A percentile compares a stretch with the other conserved stretches of the same genome.
These are phyloP conservation scores for Fonsecaea pedrosoi DNA, from an alignment of 2,329 filamentous ascomycete species.

Conservation along the genomic window DNA sequence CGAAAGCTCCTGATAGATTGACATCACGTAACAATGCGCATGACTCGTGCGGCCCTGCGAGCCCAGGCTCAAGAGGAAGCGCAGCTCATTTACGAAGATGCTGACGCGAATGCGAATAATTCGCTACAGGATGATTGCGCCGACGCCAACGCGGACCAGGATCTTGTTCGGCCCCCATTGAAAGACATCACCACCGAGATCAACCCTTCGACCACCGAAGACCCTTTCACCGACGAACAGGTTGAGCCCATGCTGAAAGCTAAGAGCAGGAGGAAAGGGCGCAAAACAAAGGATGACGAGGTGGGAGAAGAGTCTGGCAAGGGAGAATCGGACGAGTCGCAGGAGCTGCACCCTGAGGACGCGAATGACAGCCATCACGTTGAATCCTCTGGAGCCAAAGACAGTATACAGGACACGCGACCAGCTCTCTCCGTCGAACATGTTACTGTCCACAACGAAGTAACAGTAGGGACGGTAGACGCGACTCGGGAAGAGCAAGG, in stretches of 20 bases:
- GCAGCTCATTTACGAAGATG: constrained; percentile 35
- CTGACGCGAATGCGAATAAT: constrained; percentile 22
- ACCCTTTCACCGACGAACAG: constrained; percentile 23
- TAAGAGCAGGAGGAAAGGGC: constrained; percentile 26
- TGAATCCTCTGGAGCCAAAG: background rate
- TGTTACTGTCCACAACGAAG: background rate
- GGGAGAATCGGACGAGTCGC: constrained; percentile 4
- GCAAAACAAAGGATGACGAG: constrained; percentile 21
- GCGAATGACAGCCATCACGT: constrained; percentile 1
- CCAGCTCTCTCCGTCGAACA: constrained; percentile 5
- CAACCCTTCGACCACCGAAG: constrained; percentile 30
- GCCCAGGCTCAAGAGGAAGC: constrained; percentile 37
- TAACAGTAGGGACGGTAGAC: constrained; percentile 9
- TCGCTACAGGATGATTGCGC: constrained; percentile 12
- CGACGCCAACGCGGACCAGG: constrained; percentile 16
- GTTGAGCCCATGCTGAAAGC: constrained; percentile 22
- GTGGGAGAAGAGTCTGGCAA: constrained; percentile 11
- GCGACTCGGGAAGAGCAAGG: constrained; percentile 12
- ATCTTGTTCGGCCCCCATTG: constrained; percentile 29
- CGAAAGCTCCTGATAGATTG: background rate
- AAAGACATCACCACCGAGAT: constrained; percentile 38
- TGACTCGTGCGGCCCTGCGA: constrained; percentile 40
- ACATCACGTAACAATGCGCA: constrained; percentile 35
- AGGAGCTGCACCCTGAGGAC: background rate
- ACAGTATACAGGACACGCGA: background rate